These are phyloP conservation scores for Trichoderma lentiforme DNA, from an alignment of 2,329 filamentous ascomycete genomes.

Conservation along the genomic window DNA sequence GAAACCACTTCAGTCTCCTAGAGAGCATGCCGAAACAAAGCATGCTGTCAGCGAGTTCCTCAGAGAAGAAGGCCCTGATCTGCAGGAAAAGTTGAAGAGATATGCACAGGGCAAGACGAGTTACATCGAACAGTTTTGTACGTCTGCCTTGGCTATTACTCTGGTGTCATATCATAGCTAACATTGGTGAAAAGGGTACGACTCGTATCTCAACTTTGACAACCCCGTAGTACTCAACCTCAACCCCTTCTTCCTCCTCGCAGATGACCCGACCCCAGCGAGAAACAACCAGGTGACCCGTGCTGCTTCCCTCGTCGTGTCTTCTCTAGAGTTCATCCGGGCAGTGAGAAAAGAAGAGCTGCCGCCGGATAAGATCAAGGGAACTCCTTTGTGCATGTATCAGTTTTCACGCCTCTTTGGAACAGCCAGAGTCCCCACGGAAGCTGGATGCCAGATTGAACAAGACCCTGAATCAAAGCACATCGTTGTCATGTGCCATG, in stretches of 20 bases:
- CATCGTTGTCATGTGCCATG: slow-evolving; percentile 86
- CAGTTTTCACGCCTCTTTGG: slow-evolving; percentile 95
- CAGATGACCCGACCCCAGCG: slow-evolving; percentile 94
- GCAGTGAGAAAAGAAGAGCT: slow-evolving; percentile 92
- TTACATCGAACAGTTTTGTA: slow-evolving; percentile 99
- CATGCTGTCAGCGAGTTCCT: slow-evolving; percentile 81
- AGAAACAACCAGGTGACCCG: slow-evolving; percentile 95
- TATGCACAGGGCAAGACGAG: slow-evolving; percentile 90
- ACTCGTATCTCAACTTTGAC: slow-evolving; percentile 96
- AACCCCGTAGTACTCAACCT: slow-evolving; percentile 96
- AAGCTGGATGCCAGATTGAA: slow-evolving; percentile 91
- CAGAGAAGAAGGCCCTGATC: slow-evolving; percentile 70
- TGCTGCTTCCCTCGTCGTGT: slow-evolving; percentile 86
- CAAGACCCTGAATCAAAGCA: slow-evolving; percentile 93
- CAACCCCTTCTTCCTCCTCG: slow-evolving; percentile 95
- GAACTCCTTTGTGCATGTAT: slow-evolving; percentile 92
- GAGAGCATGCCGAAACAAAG: slow-evolving; percentile 80
- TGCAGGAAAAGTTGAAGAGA: slow-evolving; percentile 85
- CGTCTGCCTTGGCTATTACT: slow-evolving; percentile 34
- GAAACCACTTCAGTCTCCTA: slow-evolving; percentile 72
- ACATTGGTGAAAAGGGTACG: slow-evolving; percentile 67
- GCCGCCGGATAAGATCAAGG: slow-evolving; percentile 79
- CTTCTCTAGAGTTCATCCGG: slow-evolving; percentile 85
- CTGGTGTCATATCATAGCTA: slow-evolving; percentile 14
- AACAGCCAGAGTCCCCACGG: slow-evolving; percentile 88